Conservation (phyloP, 176 grass and related monocot genomes). For the Aegilops speltoides region DNA sequence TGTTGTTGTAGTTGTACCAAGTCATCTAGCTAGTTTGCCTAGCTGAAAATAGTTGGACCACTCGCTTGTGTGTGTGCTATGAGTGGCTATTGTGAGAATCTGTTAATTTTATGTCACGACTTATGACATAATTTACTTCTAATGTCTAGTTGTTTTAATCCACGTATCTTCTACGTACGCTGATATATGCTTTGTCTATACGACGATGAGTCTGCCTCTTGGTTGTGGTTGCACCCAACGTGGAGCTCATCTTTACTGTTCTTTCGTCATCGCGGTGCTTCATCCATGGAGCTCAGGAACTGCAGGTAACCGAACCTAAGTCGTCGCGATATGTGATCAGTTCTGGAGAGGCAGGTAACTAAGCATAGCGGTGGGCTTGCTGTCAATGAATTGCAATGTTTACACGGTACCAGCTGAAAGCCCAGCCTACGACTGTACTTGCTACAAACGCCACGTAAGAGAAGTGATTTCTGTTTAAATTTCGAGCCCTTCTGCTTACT, state of each 20-base stretch:
- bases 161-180: not conserved
- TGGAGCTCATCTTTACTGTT: not conserved
- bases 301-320: too few relatives aligned
- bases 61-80: constrained; percentile 33
- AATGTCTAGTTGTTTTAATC: constrained; percentile 39
- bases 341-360: not conserved
- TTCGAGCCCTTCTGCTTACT: too few relatives aligned
- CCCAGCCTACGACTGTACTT: too few relatives aligned
- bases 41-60: constrained; percentile 48
- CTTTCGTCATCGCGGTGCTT: too few relatives aligned
- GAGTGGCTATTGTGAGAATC: constrained; percentile 40
- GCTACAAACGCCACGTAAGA: too few relatives aligned
- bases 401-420: too few relatives aligned
- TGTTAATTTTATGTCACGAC: constrained; percentile 38
- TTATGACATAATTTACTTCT: constrained; percentile 48
- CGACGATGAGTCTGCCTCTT: not conserved
- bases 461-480: too few relatives aligned
- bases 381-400: too few relatives aligned
- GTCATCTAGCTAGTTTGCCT: constrained; percentile 36
- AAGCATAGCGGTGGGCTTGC: too few relatives aligned
- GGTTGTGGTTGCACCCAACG: not conserved
- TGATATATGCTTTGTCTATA: not conserved
- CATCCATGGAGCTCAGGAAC: too few relatives aligned
- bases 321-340: not conserved
- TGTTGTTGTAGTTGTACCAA: constrained; percentile 35